Percentiles rank a stretch among this genome's conserved stretches.
These are phyloP conservation scores for Hura crepitans DNA, from an alignment of 441 rosid genomes.

Conservation along the genomic window DNA sequence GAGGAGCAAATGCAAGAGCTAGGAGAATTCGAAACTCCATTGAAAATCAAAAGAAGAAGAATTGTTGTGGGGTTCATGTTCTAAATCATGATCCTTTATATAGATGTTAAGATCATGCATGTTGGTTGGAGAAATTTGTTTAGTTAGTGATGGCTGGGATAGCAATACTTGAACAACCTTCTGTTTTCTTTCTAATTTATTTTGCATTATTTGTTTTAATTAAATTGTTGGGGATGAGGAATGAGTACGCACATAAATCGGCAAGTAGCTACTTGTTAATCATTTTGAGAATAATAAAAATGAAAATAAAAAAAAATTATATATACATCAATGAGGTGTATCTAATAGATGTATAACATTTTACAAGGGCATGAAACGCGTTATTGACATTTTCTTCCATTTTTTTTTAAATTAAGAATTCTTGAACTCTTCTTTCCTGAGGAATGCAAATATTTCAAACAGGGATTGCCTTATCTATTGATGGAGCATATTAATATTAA, in stretches of 20 bases:
- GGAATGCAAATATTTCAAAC: no score
- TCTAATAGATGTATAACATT: not conserved
- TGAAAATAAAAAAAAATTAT: not conserved
- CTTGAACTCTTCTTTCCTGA: not conserved
- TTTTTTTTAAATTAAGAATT: not conserved
- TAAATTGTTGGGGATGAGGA: not conserved
- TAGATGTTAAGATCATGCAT: conserved; percentile 19
- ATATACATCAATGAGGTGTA: not conserved
- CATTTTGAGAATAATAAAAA: not conserved
- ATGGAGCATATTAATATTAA: no score
- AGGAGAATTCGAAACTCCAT: conserved; percentile 33
- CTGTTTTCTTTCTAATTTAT: conserved; percentile 1
- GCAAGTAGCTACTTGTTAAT: conserved; percentile 5
- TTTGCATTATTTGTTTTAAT: not conserved
- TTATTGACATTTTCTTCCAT: conserved; percentile 25
- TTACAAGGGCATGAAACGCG: conserved; percentile 18
- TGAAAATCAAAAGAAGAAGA: no score
- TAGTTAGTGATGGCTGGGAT: not conserved
- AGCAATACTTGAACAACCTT: conserved; percentile 15
- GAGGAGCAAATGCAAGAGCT: conserved; percentile 26
- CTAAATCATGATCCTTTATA: conserved; percentile 25
- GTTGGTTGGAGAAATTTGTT: not conserved
- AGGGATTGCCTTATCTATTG: no score
- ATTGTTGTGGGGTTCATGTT: conserved; percentile 9
- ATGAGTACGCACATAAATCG: not conserved